phyloP scores from a whole-genome alignment of 2,329 filamentous ascomycete species.

The Colletotrichum sidae region DNA sequence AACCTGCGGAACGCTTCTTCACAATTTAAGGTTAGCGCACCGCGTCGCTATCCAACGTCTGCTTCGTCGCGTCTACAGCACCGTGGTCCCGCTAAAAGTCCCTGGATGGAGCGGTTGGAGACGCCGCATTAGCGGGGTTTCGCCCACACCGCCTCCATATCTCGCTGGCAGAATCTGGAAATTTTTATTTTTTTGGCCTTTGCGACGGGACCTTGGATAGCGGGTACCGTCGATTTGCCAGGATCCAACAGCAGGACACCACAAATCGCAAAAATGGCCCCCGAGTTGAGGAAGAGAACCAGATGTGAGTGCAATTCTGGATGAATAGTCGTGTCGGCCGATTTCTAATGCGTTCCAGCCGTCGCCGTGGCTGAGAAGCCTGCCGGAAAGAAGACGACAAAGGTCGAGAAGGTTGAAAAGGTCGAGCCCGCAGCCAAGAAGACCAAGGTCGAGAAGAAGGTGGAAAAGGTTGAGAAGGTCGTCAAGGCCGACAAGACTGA shows the following conservation, averaged over 20 bases:
- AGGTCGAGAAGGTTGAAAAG: conserved; percentile 34
- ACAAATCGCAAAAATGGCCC: conserved; percentile 53
- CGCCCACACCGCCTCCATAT: conserved; percentile 30
- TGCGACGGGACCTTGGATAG: conserved; percentile 23
- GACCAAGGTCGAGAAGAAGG: conserved; percentile 40
- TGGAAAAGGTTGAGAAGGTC: conserved; percentile 45
- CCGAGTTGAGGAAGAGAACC: conserved; percentile 54
- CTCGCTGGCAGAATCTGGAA: conserved; percentile 37
- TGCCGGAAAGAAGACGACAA: conserved; percentile 38
- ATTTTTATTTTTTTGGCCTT: conserved; percentile 44
- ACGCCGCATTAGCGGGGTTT: conserved; percentile 23
- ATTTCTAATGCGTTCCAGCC: conserved; percentile 33
- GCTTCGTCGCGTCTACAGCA: conserved; percentile 11
- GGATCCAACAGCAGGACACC: conserved; percentile 21
- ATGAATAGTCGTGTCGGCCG: background rate
- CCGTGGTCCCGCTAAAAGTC: conserved; percentile 17
- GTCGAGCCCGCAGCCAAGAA: conserved; percentile 29
- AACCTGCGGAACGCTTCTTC: background rate
- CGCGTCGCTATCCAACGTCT: conserved; percentile 9
- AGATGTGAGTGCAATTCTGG: conserved; percentile 40
- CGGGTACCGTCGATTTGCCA: conserved; percentile 18
- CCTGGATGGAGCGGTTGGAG: conserved; percentile 10
- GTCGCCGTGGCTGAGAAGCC: conserved; percentile 50
- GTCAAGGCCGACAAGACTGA: conserved; percentile 21
- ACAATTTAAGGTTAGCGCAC: conserved; percentile 20